Evolutionary conservation across 2,329 filamentous ascomycete genomes (phyloP), one percentile per base, ranked within the genome.

Genomic region (Gnomoniopsis smithogilvyi): DNA sequence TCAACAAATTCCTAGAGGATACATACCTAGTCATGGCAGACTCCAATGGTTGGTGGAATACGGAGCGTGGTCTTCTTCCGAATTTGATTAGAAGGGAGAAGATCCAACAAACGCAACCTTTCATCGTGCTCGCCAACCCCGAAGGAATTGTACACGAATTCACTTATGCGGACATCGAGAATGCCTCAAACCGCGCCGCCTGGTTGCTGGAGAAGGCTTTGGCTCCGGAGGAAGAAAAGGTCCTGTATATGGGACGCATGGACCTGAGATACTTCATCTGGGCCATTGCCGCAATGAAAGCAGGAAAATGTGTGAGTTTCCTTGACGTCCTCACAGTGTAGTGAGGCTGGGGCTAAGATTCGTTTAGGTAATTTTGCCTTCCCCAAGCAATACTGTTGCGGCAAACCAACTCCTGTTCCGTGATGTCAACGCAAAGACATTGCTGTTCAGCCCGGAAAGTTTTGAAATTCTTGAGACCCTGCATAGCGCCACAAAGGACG

Each of bases 111-210:
- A 19, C 19, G 6, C 38, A 49, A 2, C 57, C 57, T 6, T 59
- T 47, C 11, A 45, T 59, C 33, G 38, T 56, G 19, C 38, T 59
- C 22, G 38, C 47, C 21, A 56, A 6, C 21, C 26, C 57, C 6
- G 57, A 66, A 26, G 60, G 61, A 2, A 24, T 50, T n/a, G 24
- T 22, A 14, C 45, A 63, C n/a, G 54, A 59, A 14, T 34, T 65
- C 14, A 65, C 45, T 26, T 65, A 61, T 51, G 53, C 54, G 38
- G 60, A 65, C 24, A 55, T 66, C 15, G 65, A 65, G 19, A 66
- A 65, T 54, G 56, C 46, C 2, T 64, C 65, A 10, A 65, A 64
- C 38, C 59, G 62, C 49, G 65, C 64, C 0, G 61, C 64, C 6
- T 64, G 64, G 64, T 64, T 66, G 41, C 52, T 66, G 12, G 33